Evolutionary conservation across 768 basidiomycete genomes (phyloP).

Genomic region (Podaxis sp.): DNA sequence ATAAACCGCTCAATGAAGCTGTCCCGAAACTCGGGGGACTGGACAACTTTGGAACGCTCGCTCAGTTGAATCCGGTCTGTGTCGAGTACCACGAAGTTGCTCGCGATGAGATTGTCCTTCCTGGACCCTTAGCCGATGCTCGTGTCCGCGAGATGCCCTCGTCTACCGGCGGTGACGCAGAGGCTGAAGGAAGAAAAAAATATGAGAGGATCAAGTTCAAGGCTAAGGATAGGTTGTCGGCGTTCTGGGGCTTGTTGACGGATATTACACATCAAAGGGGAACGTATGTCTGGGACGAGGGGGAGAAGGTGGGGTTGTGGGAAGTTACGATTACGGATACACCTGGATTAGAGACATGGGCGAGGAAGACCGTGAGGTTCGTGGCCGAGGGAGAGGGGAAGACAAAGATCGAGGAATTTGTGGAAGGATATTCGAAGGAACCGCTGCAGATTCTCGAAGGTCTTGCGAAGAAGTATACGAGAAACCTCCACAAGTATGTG

Average conservation of each 20-base stretch:
- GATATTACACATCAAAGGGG: neutral
- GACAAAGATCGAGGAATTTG: slow-evolving; percentile 7
- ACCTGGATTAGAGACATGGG: slow-evolving; percentile 2
- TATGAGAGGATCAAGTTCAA: neutral
- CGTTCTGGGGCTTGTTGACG: slow-evolving; percentile 1
- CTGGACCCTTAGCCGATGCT: neutral
- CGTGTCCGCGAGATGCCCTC: slow-evolving; percentile 1
- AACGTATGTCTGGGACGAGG: slow-evolving; percentile 8
- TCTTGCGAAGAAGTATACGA: slow-evolving; percentile 5
- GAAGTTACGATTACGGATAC: slow-evolving; percentile 3
- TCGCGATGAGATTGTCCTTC: neutral
- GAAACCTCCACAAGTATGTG: slow-evolving; percentile 2
- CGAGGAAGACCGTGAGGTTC: slow-evolving; percentile 5
- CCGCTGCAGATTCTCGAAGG: neutral
- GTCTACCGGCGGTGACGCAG: neutral
- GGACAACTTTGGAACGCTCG: neutral
- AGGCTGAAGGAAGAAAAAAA: neutral
- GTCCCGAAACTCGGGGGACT: neutral
- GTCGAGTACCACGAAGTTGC: neutral
- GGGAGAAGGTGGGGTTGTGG: slow-evolving; percentile 1
- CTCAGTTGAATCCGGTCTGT: slow-evolving; percentile 5
- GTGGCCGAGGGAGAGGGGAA: neutral
- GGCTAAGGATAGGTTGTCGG: slow-evolving; percentile 1
- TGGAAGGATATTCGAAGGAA: slow-evolving; percentile 9
- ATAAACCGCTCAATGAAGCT: neutral